Percentiles rank a stretch among this genome's conserved stretches.
These are phyloP conservation scores for Geotrichum europaeum DNA, from an alignment of 1,139 yeast species.

Conservation along the genomic window DNA sequence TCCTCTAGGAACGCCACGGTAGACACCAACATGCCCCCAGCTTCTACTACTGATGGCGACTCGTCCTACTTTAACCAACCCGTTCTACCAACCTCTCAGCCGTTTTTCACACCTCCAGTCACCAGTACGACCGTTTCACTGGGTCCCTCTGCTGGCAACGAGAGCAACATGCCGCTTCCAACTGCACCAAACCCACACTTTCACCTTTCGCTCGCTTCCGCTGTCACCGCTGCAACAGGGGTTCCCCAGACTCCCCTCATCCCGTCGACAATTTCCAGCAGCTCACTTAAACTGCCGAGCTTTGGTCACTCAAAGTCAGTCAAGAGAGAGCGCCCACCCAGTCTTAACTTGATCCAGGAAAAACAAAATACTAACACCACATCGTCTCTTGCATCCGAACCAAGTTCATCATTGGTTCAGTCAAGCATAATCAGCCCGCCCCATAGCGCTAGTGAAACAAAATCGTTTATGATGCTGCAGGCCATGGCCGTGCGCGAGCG, in stretches of 20 bases:
- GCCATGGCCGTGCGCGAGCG: background rate
- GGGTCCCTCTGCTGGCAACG: background rate
- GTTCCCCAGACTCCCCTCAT: conserved; percentile 4
- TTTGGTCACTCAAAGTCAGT: background rate
- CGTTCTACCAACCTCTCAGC: background rate
- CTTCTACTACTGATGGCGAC: background rate
- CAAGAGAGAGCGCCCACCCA: background rate
- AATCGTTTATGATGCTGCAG: conserved; percentile 1
- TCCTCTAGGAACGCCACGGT: background rate
- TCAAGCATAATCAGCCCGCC: background rate
- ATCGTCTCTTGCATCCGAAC: background rate
- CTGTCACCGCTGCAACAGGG: background rate
- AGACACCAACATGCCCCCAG: background rate
- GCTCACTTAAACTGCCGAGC: conserved; percentile 7
- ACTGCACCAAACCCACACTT: conserved; percentile 3
- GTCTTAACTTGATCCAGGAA: background rate
- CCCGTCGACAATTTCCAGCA: conserved; percentile 2
- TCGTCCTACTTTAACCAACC: conserved; percentile 1
- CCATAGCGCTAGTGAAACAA: background rate
- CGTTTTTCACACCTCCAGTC: background rate
- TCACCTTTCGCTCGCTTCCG: conserved; percentile 2
- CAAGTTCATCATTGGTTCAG: background rate
- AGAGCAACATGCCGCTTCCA: background rate
- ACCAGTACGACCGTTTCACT: background rate
- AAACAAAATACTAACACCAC: background rate